Base-by-base conservation (phyloP, 1,284 basidiomycete species). In the Pisolithus thermaeus region DNA sequence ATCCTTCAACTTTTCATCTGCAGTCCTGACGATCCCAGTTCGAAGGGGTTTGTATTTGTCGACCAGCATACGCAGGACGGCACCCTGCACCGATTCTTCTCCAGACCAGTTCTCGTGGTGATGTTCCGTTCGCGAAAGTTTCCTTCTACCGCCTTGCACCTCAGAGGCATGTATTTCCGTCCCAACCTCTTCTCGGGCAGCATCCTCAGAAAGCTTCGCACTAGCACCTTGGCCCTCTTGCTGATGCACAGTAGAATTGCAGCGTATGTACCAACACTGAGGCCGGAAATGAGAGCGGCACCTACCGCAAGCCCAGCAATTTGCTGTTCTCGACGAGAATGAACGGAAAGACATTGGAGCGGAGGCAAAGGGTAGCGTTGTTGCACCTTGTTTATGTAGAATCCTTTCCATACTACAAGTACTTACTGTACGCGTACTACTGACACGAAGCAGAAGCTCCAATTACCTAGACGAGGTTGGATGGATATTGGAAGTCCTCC, bases 31-130 rank as follows among this genome's bases (percentile, higher is more conserved):
- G n/a, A 70, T 62, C 7, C 81, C 82, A 11, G 73, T 79, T 12
- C 87, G 77, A 28, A 90, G 69, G 4, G 90, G 88, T 68, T 88
- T 90, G 71, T 92, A 83, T 60, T 90, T 90, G 72, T 92, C 90
- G 39, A 91, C 77, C 4, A 92, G 78, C 90, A 93, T 92, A 23
- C 89, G 79, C 20, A 92, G 73, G 0, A 92, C 87, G 0, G 85
- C 78, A 70, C 91, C 87, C 52, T 81, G 72, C 3, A 81, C 73
- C 2, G 76, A 73, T 66, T 92, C 90, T 14, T 92, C 87, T 1
- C 88, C 89, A 2, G 78, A 80, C 90, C 88, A 92, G 61, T 85
- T 83, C 59, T 77, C 71, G 37, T 81, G 64, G 56, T 78, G 68
- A 42, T 65, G 69, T 59, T 71, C 74, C 43, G 75, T 59, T 9